These are phyloP conservation scores for Cutaneotrichosporon cutaneum DNA, from an alignment of 1,284 basidiomycete species.

Conservation along the genomic window DNA sequence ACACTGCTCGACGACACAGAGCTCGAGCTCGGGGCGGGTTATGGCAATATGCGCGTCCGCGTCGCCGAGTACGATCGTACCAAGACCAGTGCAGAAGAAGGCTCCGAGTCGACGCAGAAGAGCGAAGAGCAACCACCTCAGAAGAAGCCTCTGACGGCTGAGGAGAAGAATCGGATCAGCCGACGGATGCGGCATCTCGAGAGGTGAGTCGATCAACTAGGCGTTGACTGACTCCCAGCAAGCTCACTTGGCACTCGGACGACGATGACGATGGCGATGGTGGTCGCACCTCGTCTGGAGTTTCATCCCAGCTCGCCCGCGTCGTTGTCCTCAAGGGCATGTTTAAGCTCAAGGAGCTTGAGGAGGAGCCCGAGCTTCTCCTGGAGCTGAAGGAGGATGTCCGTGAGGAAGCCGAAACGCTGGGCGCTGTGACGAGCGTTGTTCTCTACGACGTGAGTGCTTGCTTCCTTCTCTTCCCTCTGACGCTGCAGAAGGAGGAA, in stretches of 20 bases:
- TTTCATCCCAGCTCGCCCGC: slow-evolving; percentile 46
- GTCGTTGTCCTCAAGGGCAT: slow-evolving; percentile 92
- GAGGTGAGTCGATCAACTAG: slow-evolving; percentile 58
- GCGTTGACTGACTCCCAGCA: slow-evolving; percentile 28
- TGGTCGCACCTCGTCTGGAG: neutral
- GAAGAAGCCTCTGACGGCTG: slow-evolving; percentile 61
- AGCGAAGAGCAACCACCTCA: slow-evolving; percentile 28
- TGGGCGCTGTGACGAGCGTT: slow-evolving; percentile 96
- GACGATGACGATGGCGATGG: slow-evolving; percentile 39
- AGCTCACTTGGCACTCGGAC: slow-evolving; percentile 50
- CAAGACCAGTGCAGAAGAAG: slow-evolving; percentile 67
- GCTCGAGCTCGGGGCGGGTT: slow-evolving; percentile 69
- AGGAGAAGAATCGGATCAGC: slow-evolving; percentile 77
- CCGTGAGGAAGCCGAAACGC: slow-evolving; percentile 68
- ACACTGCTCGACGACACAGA: slow-evolving; percentile 90
- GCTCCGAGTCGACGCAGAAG: slow-evolving; percentile 57
- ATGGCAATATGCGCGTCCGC: slow-evolving; percentile 74
- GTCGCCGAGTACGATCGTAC: slow-evolving; percentile 71
- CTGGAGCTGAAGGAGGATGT: slow-evolving; percentile 54
- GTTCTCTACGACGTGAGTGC: slow-evolving; percentile 87
- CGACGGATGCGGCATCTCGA: slow-evolving; percentile 84
- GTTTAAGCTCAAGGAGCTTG: slow-evolving; percentile 85
- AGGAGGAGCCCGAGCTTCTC: slow-evolving; percentile 79
- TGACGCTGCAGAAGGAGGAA: slow-evolving; percentile 68
- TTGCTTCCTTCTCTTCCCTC: neutral